Conservation (phyloP, 1,284 basidiomycete species). For the Fomitopsis palustris region DNA sequence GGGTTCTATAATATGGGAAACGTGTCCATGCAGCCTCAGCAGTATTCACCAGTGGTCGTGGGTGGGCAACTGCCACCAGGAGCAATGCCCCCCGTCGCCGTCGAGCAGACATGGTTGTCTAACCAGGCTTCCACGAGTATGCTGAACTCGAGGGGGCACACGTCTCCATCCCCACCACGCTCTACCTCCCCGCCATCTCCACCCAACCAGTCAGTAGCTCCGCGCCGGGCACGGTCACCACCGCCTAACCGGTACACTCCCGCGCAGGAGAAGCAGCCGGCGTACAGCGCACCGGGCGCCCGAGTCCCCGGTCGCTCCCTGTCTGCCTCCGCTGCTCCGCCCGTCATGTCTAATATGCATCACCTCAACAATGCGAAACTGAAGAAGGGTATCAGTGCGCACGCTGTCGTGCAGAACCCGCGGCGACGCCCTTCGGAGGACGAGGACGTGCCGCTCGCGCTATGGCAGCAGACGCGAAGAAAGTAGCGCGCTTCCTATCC, state of each 20-base stretch:
- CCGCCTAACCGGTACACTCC: constrained; percentile 38
- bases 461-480: constrained; percentile 68
- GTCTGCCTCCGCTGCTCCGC: constrained; percentile 56
- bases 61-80: constrained; percentile 48
- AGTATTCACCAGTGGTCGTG: constrained; percentile 23
- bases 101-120: constrained; percentile 30
- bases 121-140: constrained; percentile 11
- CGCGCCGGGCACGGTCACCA: constrained; percentile 36
- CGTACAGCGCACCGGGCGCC: constrained; percentile 17
- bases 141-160: constrained; percentile 13
- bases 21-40: constrained; percentile 26
- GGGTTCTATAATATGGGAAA: constrained; percentile 33
- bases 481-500: constrained; percentile 15
- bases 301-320: constrained; percentile 55
- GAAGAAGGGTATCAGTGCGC: constrained; percentile 64
- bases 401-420: constrained; percentile 43
- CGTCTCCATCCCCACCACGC: constrained; percentile 33
- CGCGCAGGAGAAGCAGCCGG: constrained; percentile 25
- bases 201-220: constrained; percentile 13
- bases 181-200: constrained; percentile 26
- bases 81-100: constrained; percentile 50
- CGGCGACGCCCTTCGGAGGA: constrained; percentile 53
- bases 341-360: constrained; percentile 32
- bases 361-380: constrained; percentile 46
- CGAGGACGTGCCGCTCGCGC: constrained; percentile 72